Conservation (phyloP, 345 rosid genomes). For the Gossypium longicalyx region DNA sequence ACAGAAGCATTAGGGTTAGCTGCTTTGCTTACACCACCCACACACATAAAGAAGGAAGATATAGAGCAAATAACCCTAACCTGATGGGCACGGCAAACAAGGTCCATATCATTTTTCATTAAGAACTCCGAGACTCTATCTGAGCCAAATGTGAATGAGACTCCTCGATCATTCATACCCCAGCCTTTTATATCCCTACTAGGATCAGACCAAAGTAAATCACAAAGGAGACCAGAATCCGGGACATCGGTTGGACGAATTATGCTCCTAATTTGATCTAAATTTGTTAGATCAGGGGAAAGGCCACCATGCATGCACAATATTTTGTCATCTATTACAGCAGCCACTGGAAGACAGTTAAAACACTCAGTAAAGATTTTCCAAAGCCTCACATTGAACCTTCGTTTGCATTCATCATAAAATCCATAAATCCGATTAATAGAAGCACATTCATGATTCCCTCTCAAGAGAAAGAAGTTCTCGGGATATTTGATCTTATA, state of each 20-base stretch:
- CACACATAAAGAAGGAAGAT: background rate
- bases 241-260: constrained; percentile 85
- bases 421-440: constrained; percentile 87
- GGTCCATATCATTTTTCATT: constrained; percentile 76
- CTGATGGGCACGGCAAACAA: constrained; percentile 94
- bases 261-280: constrained; percentile 72
- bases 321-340: constrained; percentile 80
- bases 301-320: constrained; percentile 97
- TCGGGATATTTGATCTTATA: constrained; percentile 86
- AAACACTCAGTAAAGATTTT: constrained; percentile 80
- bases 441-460: constrained; percentile 88
- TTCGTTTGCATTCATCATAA: constrained; percentile 88
- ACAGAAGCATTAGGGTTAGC: constrained; percentile 13
- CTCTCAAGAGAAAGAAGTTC: constrained; percentile 80
- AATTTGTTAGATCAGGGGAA: constrained; percentile 68
- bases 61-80: constrained; percentile 27
- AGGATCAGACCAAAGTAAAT: constrained; percentile 94
- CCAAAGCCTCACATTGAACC: constrained; percentile 84
- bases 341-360: constrained; percentile 92
- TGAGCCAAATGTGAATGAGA: constrained; percentile 78
- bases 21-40: background rate
- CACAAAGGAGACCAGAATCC: constrained; percentile 84
- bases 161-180: constrained; percentile 94
- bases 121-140: constrained; percentile 69
- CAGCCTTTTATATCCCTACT: constrained; percentile 69